These are phyloP conservation scores for Lithospermum erythrorhizon DNA, from an alignment of 257 asterid genomes.

Conservation along the genomic window DNA sequence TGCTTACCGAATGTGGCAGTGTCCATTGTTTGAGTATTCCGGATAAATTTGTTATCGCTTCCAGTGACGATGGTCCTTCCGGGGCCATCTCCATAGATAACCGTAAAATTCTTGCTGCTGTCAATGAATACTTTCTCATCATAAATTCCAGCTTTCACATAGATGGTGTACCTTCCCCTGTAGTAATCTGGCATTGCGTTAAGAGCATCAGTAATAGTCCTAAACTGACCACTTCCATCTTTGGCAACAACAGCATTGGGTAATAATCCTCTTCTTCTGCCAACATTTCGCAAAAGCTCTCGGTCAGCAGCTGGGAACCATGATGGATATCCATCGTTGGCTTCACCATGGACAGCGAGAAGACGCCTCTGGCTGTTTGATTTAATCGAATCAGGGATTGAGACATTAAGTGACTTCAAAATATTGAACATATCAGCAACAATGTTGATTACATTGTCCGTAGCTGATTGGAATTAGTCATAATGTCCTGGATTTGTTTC, in stretches of 20 bases:
- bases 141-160: slow-evolving; percentile 64
- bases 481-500: slow-evolving; percentile 8
- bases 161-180: slow-evolving; percentile 40
- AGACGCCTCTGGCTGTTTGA: slow-evolving; percentile 18
- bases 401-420: slow-evolving; percentile 27
- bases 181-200: slow-evolving; percentile 21
- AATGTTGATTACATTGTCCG: slow-evolving; percentile 52
- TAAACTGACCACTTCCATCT: slow-evolving; percentile 58
- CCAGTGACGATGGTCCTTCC: slow-evolving; percentile 51
- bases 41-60: slow-evolving; percentile 13
- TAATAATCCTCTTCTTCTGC: not conserved
- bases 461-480: slow-evolving; percentile 37
- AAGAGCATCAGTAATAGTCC: slow-evolving; percentile 34
- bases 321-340: slow-evolving; percentile 26
- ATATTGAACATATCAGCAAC: slow-evolving; percentile 28
- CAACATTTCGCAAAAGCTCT: slow-evolving; percentile 23
- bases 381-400: not conserved
- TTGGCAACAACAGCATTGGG: slow-evolving; percentile 54
- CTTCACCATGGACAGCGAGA: slow-evolving; percentile 9
- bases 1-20: slow-evolving; percentile 49
- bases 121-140: slow-evolving; percentile 39
- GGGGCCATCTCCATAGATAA: slow-evolving; percentile 73
- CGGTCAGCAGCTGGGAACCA: slow-evolving; percentile 53
- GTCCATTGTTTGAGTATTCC: slow-evolving; percentile 31
- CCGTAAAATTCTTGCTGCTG: slow-evolving; percentile 32